A percentile compares a stretch with the other conserved stretches of the same genome.
phyloP scores from a whole-genome alignment of 2,329 filamentous ascomycete genomes.

The Talaromyces sp. region DNA sequence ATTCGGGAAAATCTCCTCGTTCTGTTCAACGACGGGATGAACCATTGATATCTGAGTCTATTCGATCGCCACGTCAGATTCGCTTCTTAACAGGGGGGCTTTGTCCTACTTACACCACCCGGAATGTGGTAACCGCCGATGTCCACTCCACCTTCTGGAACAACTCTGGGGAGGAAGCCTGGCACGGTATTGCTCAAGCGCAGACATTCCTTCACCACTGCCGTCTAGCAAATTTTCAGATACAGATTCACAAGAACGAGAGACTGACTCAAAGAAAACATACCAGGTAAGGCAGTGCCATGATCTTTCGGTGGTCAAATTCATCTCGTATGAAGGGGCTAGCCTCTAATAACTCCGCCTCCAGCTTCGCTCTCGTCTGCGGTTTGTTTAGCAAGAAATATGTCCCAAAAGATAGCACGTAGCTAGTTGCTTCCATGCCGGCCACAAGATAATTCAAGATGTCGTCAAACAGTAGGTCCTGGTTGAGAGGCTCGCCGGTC shows the following conservation, averaged over 20 bases:
- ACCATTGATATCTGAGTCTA: constrained; percentile 34
- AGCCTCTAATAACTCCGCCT: background rate
- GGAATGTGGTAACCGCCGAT: constrained; percentile 27
- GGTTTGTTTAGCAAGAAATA: background rate
- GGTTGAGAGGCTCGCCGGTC: background rate
- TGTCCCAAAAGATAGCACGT: background rate
- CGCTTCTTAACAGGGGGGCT: background rate
- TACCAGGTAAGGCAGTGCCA: constrained; percentile 35
- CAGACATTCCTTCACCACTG: constrained; percentile 29
- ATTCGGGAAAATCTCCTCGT: constrained; percentile 31
- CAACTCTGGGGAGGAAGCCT: constrained; percentile 24
- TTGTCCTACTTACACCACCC: constrained; percentile 8
- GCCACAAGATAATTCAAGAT: constrained; percentile 27
- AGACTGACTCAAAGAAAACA: background rate
- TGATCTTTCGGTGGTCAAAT: background rate
- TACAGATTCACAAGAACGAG: background rate
- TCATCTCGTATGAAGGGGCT: background rate
- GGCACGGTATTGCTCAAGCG: constrained; percentile 26
- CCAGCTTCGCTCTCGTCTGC: background rate
- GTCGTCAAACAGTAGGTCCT: background rate
- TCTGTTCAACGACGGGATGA: constrained; percentile 27
- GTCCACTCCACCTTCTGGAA: constrained; percentile 22
- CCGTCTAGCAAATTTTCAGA: constrained; percentile 13
- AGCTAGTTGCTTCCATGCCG: constrained; percentile 16
- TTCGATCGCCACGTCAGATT: background rate